Evolutionary conservation across 1,284 basidiomycete species (phyloP).

Genomic region (Nidula niveotomentosa): DNA sequence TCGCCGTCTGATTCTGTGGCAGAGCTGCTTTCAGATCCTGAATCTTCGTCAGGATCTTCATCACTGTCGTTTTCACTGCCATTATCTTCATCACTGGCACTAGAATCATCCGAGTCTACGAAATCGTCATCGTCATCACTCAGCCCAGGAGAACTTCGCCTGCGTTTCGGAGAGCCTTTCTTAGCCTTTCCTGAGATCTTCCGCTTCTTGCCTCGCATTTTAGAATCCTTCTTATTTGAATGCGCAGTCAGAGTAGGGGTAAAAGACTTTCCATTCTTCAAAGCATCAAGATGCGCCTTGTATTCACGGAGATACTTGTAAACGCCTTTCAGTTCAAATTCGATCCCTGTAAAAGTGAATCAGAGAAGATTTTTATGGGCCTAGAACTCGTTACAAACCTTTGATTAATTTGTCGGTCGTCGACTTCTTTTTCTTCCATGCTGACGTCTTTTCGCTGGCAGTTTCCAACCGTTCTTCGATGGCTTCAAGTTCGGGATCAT

Average conservation of each 20-base stretch:
- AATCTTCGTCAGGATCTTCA: conserved; percentile 17
- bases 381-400: conserved; percentile 26
- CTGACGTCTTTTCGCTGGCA: conserved; percentile 33
- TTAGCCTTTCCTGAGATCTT: conserved; percentile 42
- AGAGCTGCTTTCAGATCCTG: not conserved
- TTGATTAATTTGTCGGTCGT: conserved; percentile 37
- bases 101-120: conserved; percentile 20
- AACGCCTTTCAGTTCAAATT: conserved; percentile 37
- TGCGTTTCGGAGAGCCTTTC: conserved; percentile 42
- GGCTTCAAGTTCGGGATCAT: conserved; percentile 48
- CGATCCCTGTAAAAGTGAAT: conserved; percentile 23
- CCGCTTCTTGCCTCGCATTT: conserved; percentile 39
- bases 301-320: conserved; percentile 40
- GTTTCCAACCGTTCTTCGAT: conserved; percentile 46
- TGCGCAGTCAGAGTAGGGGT: conserved; percentile 35
- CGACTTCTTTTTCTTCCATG: conserved; percentile 41
- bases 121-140: conserved; percentile 10
- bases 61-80: conserved; percentile 12
- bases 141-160: conserved; percentile 20
- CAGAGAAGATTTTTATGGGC: not conserved
- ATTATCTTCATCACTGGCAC: conserved; percentile 16
- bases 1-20: too few relatives aligned
- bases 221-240: too few relatives aligned
- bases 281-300: conserved; percentile 44
- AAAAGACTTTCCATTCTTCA: conserved; percentile 45